Evolutionary conservation across 306 rosid genomes (phyloP).

Genomic region (Parietaria judaica): DNA sequence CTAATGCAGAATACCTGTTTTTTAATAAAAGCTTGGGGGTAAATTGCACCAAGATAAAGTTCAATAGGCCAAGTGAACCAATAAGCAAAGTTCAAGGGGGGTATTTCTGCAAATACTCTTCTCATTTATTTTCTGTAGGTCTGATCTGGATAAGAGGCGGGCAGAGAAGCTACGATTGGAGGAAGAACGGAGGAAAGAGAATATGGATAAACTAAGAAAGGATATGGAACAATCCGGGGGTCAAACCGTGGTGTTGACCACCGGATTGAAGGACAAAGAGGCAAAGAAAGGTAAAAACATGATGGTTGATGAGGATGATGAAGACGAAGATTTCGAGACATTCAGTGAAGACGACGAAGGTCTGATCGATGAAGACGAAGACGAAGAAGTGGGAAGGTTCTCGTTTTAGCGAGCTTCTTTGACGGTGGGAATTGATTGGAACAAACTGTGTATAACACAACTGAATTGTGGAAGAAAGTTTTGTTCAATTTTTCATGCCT

Average conservation of each 20-base stretch:
- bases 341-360: slow-evolving; percentile 46
- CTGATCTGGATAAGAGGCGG: slow-evolving; percentile 73
- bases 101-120: too few species aligned
- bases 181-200: slow-evolving; percentile 63
- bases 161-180: slow-evolving; percentile 70
- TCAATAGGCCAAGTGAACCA: too few species aligned
- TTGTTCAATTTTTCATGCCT: background rate
- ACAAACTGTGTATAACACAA: slow-evolving; percentile 21
- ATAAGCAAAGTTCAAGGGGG: too few species aligned
- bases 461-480: background rate
- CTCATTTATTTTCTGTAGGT: slow-evolving; percentile 28
- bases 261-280: slow-evolving; percentile 54
- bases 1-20: too few species aligned
- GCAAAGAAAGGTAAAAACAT: slow-evolving; percentile 19
- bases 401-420: slow-evolving; percentile 18
- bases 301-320: slow-evolving; percentile 40
- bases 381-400: slow-evolving; percentile 43
- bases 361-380: slow-evolving; percentile 42
- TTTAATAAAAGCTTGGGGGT: too few species aligned
- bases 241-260: slow-evolving; percentile 64
- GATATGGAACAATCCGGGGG: slow-evolving; percentile 66
- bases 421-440: slow-evolving; percentile 8
- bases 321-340: slow-evolving; percentile 29
- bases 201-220: slow-evolving; percentile 61
- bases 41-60: too few species aligned